Conservation (phyloP, 345 rosid species). For the Cochlearia excelsa region DNA sequence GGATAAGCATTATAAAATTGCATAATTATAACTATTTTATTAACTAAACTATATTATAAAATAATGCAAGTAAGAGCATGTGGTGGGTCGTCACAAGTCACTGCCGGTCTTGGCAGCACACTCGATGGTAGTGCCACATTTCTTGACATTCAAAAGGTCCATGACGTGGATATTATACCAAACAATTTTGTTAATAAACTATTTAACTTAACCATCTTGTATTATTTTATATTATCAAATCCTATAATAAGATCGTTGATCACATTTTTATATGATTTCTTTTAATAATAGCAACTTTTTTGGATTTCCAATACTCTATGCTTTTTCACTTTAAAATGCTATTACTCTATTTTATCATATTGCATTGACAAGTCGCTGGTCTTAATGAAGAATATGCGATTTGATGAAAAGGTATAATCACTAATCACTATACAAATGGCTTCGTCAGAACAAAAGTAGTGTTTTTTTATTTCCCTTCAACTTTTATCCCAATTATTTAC, state of each 20-base stretch:
- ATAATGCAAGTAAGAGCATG: slow-evolving; percentile 4
- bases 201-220: too few species aligned
- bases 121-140: slow-evolving; percentile 5
- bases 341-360: slow-evolving; percentile 1
- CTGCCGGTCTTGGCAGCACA: slow-evolving; percentile 12
- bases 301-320: neutral
- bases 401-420: slow-evolving; percentile 7
- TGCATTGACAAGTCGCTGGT: slow-evolving; percentile 12
- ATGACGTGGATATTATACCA: neutral
- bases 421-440: neutral
- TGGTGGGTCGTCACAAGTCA: slow-evolving; percentile 20
- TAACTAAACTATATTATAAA: neutral
- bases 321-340: neutral
- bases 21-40: neutral
- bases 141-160: slow-evolving; percentile 24
- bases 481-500: neutral
- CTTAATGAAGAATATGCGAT: neutral
- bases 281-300: too few species aligned
- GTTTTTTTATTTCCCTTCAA: neutral
- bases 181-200: too few species aligned
- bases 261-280: too few species aligned
- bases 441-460: slow-evolving; percentile 9
- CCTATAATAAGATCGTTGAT: too few species aligned
- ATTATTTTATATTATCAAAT: too few species aligned
- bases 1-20: neutral